Evolutionary conservation across 768 basidiomycete species (phyloP).

Genomic region (Pluteus cervinus): DNA sequence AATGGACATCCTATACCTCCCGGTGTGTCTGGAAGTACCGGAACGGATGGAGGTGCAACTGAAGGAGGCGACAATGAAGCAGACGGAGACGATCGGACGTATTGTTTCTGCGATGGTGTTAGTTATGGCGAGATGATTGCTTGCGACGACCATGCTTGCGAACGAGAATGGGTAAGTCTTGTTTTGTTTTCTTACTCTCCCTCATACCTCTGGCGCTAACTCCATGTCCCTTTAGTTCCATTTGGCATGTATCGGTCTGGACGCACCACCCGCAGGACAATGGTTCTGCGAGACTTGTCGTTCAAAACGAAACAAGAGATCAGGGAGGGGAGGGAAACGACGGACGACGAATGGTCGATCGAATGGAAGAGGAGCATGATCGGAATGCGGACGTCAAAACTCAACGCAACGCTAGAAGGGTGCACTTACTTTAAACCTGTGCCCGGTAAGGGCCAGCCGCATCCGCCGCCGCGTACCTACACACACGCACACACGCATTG

Average conservation of each 20-base stretch:
- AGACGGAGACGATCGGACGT: constrained; percentile 48
- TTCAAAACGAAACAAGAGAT: constrained; percentile 46
- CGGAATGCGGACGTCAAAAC: too few species aligned
- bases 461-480: too few species aligned
- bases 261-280: constrained; percentile 56
- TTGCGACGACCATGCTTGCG: constrained; percentile 78
- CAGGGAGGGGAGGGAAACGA: constrained; percentile 50
- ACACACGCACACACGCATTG: too few species aligned
- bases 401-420: too few species aligned
- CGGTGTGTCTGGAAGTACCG: constrained; percentile 26
- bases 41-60: constrained; percentile 23
- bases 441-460: too few species aligned
- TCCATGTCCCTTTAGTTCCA: constrained; percentile 61
- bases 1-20: too few species aligned
- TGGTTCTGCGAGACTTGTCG: constrained; percentile 76
- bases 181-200: constrained; percentile 6
- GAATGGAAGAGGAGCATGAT: too few species aligned
- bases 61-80: constrained; percentile 5
- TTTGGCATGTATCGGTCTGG: constrained; percentile 65
- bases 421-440: too few species aligned
- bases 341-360: constrained; percentile 5
- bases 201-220: constrained; percentile 7
- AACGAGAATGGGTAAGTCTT: constrained; percentile 82
- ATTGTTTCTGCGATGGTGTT: constrained; percentile 80
- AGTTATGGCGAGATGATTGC: constrained; percentile 96